A percentile compares a stretch with the other conserved stretches of the same genome.
Evolutionary conservation across 768 basidiomycete genomes (phyloP).

Genomic region (Lentinula edodes): DNA sequence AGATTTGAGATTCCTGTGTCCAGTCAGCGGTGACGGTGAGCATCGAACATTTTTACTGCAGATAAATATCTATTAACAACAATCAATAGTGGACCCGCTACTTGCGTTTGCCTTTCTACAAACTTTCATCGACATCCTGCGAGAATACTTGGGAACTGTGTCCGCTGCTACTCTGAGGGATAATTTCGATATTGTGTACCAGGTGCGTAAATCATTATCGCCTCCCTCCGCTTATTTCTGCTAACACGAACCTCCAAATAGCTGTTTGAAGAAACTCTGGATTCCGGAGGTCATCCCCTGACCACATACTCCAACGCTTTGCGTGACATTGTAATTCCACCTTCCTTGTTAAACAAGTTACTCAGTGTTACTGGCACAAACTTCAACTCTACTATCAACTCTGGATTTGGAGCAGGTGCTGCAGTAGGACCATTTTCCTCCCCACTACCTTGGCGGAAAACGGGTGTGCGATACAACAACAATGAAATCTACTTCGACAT

Average conservation of each 20-base stretch:
- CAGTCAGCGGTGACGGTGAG: slow-evolving; percentile 82
- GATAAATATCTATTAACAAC: too few species aligned
- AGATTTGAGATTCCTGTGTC: slow-evolving; percentile 74
- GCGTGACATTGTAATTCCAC: slow-evolving; percentile 90
- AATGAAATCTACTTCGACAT: slow-evolving; percentile 96
- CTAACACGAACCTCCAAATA: slow-evolving; percentile 23
- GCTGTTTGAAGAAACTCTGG: slow-evolving; percentile 94
- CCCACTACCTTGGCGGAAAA: slow-evolving; percentile 90
- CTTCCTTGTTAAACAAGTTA: slow-evolving; percentile 76
- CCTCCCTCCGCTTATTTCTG: neutral
- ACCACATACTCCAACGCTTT: slow-evolving; percentile 89
- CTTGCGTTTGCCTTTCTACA: slow-evolving; percentile 87
- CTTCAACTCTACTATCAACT: slow-evolving; percentile 37
- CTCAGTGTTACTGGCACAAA: slow-evolving; percentile 49
- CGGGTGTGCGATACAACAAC: slow-evolving; percentile 73
- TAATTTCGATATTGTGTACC: slow-evolving; percentile 94
- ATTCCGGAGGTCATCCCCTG: slow-evolving; percentile 86
- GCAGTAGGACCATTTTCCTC: slow-evolving; percentile 66
- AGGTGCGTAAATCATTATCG: slow-evolving; percentile 43
- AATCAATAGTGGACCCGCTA: slow-evolving; percentile 31
- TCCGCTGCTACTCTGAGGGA: slow-evolving; percentile 78
- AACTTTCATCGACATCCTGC: slow-evolving; percentile 76
- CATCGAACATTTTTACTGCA: slow-evolving; percentile 8
- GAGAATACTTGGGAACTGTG: slow-evolving; percentile 85
- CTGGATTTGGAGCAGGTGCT: slow-evolving; percentile 29